These are phyloP conservation scores for Hypomyces perniciosus DNA, from an alignment of 2,329 filamentous ascomycete species.

Conservation along the genomic window DNA sequence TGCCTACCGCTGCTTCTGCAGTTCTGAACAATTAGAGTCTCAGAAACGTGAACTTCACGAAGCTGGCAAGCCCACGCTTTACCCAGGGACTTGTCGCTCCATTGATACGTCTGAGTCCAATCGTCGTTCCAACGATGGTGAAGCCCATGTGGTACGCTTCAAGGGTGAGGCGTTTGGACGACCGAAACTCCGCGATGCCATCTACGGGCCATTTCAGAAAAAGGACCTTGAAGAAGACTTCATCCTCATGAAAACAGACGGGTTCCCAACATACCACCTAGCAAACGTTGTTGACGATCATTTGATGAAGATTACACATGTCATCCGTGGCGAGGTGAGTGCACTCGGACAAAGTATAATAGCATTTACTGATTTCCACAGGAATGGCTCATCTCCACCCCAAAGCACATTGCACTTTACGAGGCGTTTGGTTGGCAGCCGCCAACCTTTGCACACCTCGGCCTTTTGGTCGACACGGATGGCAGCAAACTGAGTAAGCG, in stretches of 20 bases:
- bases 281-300: slow-evolving; percentile 97
- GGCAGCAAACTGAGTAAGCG: slow-evolving; percentile 83
- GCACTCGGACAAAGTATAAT: too few relatives aligned
- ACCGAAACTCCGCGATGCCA: slow-evolving; percentile 65
- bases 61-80: slow-evolving; percentile 37
- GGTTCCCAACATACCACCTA: slow-evolving; percentile 91
- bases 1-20: slow-evolving; percentile 94
- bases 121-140: slow-evolving; percentile 60
- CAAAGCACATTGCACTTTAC: slow-evolving; percentile 66
- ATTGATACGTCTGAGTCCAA: slow-evolving; percentile 63
- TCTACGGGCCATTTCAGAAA: slow-evolving; percentile 65
- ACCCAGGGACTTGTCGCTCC: slow-evolving; percentile 63
- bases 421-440: slow-evolving; percentile 68
- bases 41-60: slow-evolving; percentile 59
- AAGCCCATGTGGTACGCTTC: slow-evolving; percentile 73
- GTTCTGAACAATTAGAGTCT: slow-evolving; percentile 59
- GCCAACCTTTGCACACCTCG: slow-evolving; percentile 74
- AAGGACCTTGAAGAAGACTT: slow-evolving; percentile 65
- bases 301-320: slow-evolving; percentile 90
- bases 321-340: slow-evolving; percentile 75
- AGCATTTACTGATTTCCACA: slow-evolving; percentile 24
- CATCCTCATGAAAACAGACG: slow-evolving; percentile 85
- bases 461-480: slow-evolving; percentile 63
- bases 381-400: slow-evolving; percentile 96
- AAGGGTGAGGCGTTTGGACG: slow-evolving; percentile 51